phyloP scores from a whole-genome alignment of 306 rosid genomes.

The Medicago ruthenica region DNA sequence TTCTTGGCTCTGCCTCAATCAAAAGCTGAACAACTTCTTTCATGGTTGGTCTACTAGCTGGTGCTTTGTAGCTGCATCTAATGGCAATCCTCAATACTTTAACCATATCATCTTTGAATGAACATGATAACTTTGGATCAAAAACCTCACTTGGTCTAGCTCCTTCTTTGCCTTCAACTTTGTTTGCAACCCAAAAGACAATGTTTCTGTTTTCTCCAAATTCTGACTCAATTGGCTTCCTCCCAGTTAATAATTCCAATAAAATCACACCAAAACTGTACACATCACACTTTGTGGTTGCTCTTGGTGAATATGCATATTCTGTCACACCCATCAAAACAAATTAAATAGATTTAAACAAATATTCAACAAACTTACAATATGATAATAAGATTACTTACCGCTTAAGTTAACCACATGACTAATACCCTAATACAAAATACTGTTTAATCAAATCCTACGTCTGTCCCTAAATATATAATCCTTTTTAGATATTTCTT shows the following conservation, averaged over 20 bases:
- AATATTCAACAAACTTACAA: slow-evolving; percentile 13
- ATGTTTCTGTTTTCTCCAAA: slow-evolving; percentile 94
- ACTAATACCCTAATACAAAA: neutral
- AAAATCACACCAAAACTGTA: slow-evolving; percentile 94
- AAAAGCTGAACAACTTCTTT: slow-evolving; percentile 86
- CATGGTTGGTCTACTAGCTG: slow-evolving; percentile 88
- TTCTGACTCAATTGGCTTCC: slow-evolving; percentile 82
- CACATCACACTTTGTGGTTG: slow-evolving; percentile 93
- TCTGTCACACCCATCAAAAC: slow-evolving; percentile 62
- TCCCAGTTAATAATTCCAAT: slow-evolving; percentile 93
- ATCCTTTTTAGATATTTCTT: no score
- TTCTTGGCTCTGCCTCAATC: slow-evolving; percentile 70
- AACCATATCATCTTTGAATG: slow-evolving; percentile 74
- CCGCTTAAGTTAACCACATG: neutral
- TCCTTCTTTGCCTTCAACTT: slow-evolving; percentile 84
- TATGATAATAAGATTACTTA: neutral
- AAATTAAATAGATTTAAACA: slow-evolving; percentile 8
- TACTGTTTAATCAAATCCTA: no score
- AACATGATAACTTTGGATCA: slow-evolving; percentile 60
- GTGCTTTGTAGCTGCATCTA: slow-evolving; percentile 85
- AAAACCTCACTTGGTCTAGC: slow-evolving; percentile 72
- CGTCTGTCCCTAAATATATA: no score
- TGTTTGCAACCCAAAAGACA: slow-evolving; percentile 86
- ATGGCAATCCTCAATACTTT: slow-evolving; percentile 77
- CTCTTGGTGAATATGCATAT: slow-evolving; percentile 91